A percentile compares a stretch with the other conserved stretches of the same genome.
Conservation (phyloP, 2,329 filamentous ascomycete genomes). For the Diplocarpon mali region DNA sequence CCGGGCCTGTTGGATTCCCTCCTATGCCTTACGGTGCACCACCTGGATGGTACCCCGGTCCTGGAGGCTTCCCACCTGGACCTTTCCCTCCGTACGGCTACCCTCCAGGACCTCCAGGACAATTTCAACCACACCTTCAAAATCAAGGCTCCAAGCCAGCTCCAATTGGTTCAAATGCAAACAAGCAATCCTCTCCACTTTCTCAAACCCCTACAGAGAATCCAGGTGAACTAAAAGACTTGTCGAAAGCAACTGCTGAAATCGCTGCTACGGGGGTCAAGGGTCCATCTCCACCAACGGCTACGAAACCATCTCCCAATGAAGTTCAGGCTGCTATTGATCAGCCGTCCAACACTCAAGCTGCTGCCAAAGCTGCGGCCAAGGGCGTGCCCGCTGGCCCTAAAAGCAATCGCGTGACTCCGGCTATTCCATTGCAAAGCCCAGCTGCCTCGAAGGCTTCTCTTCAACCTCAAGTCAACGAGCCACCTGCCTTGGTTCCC, state of each 20-base stretch:
- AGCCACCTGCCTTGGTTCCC: slow-evolving; percentile 9
- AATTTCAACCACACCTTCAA: slow-evolving; percentile 40
- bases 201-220: slow-evolving; percentile 34
- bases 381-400: slow-evolving; percentile 2
- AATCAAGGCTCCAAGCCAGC: slow-evolving; percentile 31
- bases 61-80: slow-evolving; percentile 63
- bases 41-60: slow-evolving; percentile 66
- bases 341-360: slow-evolving; percentile 14
- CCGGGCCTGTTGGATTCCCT: slow-evolving; percentile 54
- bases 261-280: slow-evolving; percentile 29
- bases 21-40: slow-evolving; percentile 69
- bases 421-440: slow-evolving; percentile 53
- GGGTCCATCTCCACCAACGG: slow-evolving; percentile 52
- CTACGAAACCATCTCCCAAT: slow-evolving; percentile 53
- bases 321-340: slow-evolving; percentile 39
- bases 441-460: slow-evolving; percentile 31
- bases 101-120: slow-evolving; percentile 52
- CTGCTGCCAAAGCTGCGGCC: slow-evolving; percentile 6
- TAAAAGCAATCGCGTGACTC: slow-evolving; percentile 43
- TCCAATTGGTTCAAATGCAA: slow-evolving; percentile 40
- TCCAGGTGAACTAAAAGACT: slow-evolving; percentile 42
- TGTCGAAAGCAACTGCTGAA: slow-evolving; percentile 32
- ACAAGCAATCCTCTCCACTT: slow-evolving; percentile 37
- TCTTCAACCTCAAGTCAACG: slow-evolving; percentile 29
- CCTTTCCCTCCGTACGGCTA: slow-evolving; percentile 36